Evolutionary conservation across 2,329 filamentous ascomycete genomes (phyloP), one percentile per base, ranked within the genome.

Genomic region (Alternaria tenuissima): DNA sequence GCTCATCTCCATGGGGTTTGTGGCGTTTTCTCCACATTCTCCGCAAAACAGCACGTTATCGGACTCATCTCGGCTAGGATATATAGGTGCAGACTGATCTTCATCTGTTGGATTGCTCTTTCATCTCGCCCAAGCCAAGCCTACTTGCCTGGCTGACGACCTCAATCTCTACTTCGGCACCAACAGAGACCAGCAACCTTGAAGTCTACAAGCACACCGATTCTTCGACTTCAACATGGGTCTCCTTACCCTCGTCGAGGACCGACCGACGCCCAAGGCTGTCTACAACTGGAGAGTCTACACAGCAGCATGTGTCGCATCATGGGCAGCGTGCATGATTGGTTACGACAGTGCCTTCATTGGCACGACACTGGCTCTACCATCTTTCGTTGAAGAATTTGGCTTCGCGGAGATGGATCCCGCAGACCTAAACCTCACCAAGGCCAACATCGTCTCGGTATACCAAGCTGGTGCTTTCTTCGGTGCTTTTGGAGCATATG

Each of bases 401-500:
- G 69, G 81, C 14, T 89, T 93, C 68, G 80, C 76, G 3, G 70
- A 78, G 3, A 85, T 89, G 79, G 77, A 74, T 5, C 55, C 74
- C 0, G 56, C 69, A 3, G 72, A 85, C n/a, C 79, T 88, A 26
- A 84, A 88, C 30, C 78, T 91, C 4, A 81, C 91, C 48, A 89
- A 88, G 71, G 83, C 89, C 69, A 94, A 94, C 76, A 93, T 94
- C 62, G 91, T 93, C 52, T 93, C 89, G 26, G 86, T 90, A 55
- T 94, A 92, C 80, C 92, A 94, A 78, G 92, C 91, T 9, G 91
- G 91, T 60, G 91, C 91, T 61, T 94, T 95, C 81, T 94, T 94
- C 68, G 92, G 92, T 52, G 87, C 89, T 8, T 70, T 77, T 28
- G 73, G 73, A 34, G 74, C 73, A 5, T 93, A 91, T 67, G 83